A percentile compares a stretch with the other conserved stretches of the same genome.
These are phyloP conservation scores for Globisporangium nagaii DNA, from an alignment of 352 stramenopile species.

Conservation along the genomic window DNA sequence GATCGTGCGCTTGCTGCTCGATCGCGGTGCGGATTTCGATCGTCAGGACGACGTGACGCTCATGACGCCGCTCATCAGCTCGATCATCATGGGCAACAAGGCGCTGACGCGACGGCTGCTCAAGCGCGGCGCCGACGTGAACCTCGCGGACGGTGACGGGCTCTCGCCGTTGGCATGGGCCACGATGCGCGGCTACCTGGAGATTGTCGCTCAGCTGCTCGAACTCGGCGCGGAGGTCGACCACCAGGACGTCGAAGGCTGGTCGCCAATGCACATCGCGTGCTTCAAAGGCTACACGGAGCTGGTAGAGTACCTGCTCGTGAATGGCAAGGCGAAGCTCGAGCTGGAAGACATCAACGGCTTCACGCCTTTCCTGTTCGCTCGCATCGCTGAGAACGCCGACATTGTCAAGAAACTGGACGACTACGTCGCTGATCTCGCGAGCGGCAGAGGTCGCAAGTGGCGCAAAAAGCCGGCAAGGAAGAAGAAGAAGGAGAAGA, in stretches of 20 bases:
- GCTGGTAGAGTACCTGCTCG: conserved; percentile 64
- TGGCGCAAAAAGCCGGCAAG: conserved; percentile 15
- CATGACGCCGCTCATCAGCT: conserved; percentile 60
- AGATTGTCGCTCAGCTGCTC: conserved; percentile 66
- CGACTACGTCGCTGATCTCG: conserved; percentile 30
- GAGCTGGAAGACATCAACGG: conserved; percentile 59
- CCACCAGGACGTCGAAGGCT: conserved; percentile 54
- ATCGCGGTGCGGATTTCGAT: conserved; percentile 63
- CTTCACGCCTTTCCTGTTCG: conserved; percentile 68
- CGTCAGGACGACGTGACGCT: conserved; percentile 50
- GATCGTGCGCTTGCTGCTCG: conserved; percentile 62
- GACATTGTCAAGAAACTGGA: conserved; percentile 59
- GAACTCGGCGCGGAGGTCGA: conserved; percentile 53
- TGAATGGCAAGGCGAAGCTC: conserved; percentile 32
- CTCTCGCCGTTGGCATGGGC: conserved; percentile 67
- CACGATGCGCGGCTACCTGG: conserved; percentile 59
- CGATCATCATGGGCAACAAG: conserved; percentile 84
- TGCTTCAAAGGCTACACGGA: conserved; percentile 71
- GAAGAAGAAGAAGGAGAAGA: conserved; percentile 22
- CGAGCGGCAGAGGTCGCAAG: conserved; percentile 23
- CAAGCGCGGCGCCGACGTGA: conserved; percentile 45
- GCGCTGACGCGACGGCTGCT: conserved; percentile 53
- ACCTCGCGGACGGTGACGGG: conserved; percentile 51
- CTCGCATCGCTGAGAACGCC: conserved; percentile 58
- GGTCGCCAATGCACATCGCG: conserved; percentile 63